Evolutionary conservation across 2,329 filamentous ascomycete genomes (phyloP), one percentile per base, ranked within the genome.

Genomic region (Colletotrichum sp.): DNA sequence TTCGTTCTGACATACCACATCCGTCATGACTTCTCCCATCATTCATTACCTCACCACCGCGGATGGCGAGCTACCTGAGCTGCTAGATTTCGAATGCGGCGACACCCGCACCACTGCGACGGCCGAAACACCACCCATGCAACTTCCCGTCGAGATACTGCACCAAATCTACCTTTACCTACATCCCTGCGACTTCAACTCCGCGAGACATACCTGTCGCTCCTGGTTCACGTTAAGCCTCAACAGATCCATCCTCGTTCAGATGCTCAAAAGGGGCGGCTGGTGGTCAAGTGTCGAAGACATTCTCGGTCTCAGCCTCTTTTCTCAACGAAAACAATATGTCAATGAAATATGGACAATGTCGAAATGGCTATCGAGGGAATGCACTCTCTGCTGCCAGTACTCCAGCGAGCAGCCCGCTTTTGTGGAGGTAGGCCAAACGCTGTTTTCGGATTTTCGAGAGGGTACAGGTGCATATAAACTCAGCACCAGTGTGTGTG

Each of bases 141-240:
- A 80, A 77, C 21, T 84, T 14, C 81, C 81, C 5, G 79, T 81
- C 14, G 86, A 87, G 74, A 84, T 85, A 8, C 62, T 86, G 3
- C 81, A 84, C 21, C 78, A 84, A 7, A 81, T 87, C 13, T 85
- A 83, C 73, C 59, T 52, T 14, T 75, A 80, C 9, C 81, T 87
- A 7, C 61, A 76, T 5, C 85, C 85, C 1, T 61, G 71, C 12
- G 85, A 87, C 78, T 94, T 93, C 80, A 89, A 94, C 78, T 86
- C 90, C 69, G 91, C 91, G 18, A 87, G 92, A 21, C 89, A 90
- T 76, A 88, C 88, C 21, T 94, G 91, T 79, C 87, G 88, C 61
- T 82, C 83, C 43, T 94, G 91, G 92, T 91, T 92, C 84, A 81
- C 87, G 48, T 87, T 87, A 26, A 90, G 91, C 65, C 81, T 93